These are phyloP conservation scores for Tetrahymena borealis DNA, from an alignment of 73 alveolate species.

Conservation along the genomic window DNA sequence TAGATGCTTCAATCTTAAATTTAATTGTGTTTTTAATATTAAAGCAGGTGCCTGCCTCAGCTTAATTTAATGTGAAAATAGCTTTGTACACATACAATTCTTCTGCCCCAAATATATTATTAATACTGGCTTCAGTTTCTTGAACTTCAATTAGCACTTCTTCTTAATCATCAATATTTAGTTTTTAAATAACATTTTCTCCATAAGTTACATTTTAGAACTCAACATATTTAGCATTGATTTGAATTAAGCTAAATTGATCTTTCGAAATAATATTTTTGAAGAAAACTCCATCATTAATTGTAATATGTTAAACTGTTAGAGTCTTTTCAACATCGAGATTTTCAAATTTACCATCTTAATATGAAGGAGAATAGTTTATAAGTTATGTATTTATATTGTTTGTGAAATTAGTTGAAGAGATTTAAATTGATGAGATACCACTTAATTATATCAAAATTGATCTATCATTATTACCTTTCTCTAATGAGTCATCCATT, in stretches of 20 bases:
- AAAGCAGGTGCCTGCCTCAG: neutral
- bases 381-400: neutral
- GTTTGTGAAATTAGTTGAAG: neutral
- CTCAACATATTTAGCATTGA: neutral
- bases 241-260: neutral
- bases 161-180: neutral
- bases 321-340: neutral
- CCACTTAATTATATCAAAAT: neutral
- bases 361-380: neutral
- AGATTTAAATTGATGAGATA: neutral
- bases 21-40: neutral
- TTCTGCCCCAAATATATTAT: neutral
- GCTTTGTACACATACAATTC: neutral
- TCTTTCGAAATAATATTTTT: neutral
- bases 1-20: neutral
- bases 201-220: neutral
- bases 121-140: neutral
- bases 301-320: neutral
- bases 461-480: neutral
- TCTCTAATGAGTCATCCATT: no score
- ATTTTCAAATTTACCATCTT: neutral
- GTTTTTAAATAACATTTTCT: neutral
- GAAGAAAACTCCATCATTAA: neutral
- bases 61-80: neutral
- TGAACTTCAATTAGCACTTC: neutral